Conservation (phyloP, 2,329 filamentous ascomycete genomes). For the Diaporthe ilicicola region DNA sequence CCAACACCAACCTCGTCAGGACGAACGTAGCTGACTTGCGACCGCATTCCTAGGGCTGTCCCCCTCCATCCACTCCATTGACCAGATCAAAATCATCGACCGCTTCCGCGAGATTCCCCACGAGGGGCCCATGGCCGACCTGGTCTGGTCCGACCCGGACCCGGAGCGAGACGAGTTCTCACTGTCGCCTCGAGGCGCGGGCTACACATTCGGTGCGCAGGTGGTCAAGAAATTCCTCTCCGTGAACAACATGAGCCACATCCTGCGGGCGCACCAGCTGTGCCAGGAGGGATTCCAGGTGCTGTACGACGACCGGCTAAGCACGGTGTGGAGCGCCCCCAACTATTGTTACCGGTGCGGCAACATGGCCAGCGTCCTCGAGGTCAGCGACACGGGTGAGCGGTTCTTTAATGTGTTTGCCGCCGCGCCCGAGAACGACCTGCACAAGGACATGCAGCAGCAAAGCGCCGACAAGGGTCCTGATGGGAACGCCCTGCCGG, state of each 20-base stretch:
- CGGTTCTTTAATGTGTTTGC: conserved; percentile 98
- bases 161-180: conserved; percentile 98
- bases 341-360: conserved; percentile 97
- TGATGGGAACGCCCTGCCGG: conserved; percentile 70
- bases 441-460: conserved; percentile 83
- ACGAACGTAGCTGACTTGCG: conserved; percentile 11
- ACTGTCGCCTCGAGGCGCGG: conserved; percentile 89
- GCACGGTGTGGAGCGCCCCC: conserved; percentile 97
- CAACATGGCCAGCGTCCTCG: conserved; percentile 95
- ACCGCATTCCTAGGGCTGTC: conserved; percentile 67
- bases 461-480: conserved; percentile 68
- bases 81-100: conserved; percentile 99
- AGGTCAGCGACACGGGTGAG: conserved; percentile 93
- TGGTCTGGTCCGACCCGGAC: conserved; percentile 98
- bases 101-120: conserved; percentile 98
- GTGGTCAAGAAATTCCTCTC: conserved; percentile 98
- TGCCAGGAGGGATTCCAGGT: conserved; percentile 99
- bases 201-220: conserved; percentile 97
- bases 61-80: conserved; percentile 94
- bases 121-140: conserved; percentile 98
- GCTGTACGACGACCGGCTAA: conserved; percentile 91
- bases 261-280: conserved; percentile 95
- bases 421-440: conserved; percentile 93
- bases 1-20: background rate
- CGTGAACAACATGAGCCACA: conserved; percentile 98